Conservation (phyloP, 805 yeast species). For the Starmerella khaoyaiensis region DNA sequence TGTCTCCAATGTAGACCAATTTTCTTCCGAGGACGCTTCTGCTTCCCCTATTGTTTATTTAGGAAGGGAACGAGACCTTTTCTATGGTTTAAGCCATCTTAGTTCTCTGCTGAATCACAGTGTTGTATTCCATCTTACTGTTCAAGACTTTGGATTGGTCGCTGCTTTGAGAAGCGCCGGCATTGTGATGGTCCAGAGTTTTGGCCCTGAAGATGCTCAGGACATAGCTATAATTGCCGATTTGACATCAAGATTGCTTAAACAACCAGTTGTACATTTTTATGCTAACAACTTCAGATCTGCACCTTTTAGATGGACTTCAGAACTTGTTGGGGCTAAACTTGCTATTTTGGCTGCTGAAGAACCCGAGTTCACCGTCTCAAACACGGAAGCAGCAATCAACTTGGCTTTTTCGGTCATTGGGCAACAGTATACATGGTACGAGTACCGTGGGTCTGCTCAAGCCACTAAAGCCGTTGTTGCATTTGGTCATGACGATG, state of each 20-base stretch:
- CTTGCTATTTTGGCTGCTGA: conserved; percentile 13
- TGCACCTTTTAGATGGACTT: conserved; percentile 20
- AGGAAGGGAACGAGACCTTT: conserved; percentile 15
- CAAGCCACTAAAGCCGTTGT: conserved; percentile 42
- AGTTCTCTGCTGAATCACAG: conserved; percentile 11
- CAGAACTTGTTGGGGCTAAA: conserved; percentile 20
- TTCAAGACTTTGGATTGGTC: conserved; percentile 52
- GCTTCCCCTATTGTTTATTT: conserved; percentile 12
- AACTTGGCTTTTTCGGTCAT: conserved; percentile 28
- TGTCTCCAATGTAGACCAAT: conserved; percentile 11
- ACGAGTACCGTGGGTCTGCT: conserved; percentile 33
- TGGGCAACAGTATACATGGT: conserved; percentile 29
- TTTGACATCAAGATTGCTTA: conserved; percentile 37
- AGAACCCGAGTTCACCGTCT: background rate
- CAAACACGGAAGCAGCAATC: conserved; percentile 8
- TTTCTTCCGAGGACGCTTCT: background rate
- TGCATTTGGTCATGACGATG: conserved; percentile 44
- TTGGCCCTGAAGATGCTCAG: conserved; percentile 39
- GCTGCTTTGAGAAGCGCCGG: conserved; percentile 64
- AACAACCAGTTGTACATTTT: conserved; percentile 61
- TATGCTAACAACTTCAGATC: conserved; percentile 26
- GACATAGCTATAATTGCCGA: conserved; percentile 47
- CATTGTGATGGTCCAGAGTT: conserved; percentile 55
- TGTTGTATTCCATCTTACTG: conserved; percentile 20
- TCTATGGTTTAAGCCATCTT: conserved; percentile 20